Evolutionary conservation across 2,329 filamentous ascomycete species (phyloP), one percentile per base, ranked within the genome.

Genomic region (Ophiostoma australiae): DNA sequence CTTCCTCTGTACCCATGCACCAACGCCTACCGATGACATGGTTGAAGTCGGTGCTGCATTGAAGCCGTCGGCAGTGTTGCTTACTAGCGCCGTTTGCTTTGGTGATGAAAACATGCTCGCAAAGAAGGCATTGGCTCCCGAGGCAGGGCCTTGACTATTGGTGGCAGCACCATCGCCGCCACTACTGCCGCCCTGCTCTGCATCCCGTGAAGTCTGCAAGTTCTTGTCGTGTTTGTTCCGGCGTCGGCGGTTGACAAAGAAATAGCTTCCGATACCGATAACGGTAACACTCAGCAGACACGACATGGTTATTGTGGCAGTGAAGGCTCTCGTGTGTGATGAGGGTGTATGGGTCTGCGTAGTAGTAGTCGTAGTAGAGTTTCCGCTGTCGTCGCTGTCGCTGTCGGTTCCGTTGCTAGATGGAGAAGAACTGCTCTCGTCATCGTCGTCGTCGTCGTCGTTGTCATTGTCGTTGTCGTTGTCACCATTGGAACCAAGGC

Each of bases 11-110:
- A 72, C 63, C 71, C 71, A 72, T 6, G 71, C 71, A 31, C 71
- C 71, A 11, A 72, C 68, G n/a, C 71, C 71, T 27, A 72, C 71
- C 7, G 71, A 61, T 39, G 69, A 70, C 44, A 63, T 63, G 23
- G 4, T 15, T 8, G 58, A 63, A 33, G 27, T 4, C 1, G 58
- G 58, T 5, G 58, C 27, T 63, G 11, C 33, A 33, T 63, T 33
- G 27, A 20, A 17, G 15, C 58, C 52, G 52, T 27, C 52, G n/a
- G 8, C 52, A 27, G 7, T 58, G 52, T 27, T 15, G 10, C 1
- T 58, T 58, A 8, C 27, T 58, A 5, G 23, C 27, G 23, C 10
- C 10, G 52, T 27, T 13, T 11, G 52, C 23, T 23, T 58, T 58
- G 52, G 15, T 11, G 39, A 11, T 27, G n/a, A 58, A 15, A 58